phyloP scores from a whole-genome alignment of 768 basidiomycete species.

The Pleurotus citrinopileatus region DNA sequence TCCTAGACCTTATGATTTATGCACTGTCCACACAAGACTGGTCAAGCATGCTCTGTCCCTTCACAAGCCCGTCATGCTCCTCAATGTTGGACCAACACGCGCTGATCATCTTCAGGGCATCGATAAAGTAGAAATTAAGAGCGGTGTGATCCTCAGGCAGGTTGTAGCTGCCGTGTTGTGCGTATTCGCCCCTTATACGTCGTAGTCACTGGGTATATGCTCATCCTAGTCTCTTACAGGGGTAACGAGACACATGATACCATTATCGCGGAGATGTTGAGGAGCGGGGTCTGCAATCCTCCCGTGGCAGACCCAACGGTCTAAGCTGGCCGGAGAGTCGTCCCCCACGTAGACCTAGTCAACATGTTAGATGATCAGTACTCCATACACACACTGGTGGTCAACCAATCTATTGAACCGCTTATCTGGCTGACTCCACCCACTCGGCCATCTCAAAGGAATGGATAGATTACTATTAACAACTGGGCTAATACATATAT shows the following conservation, averaged over 20 bases:
- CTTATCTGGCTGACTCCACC: not conserved
- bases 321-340: not conserved
- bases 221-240: slow-evolving; percentile 28
- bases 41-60: slow-evolving; percentile 76
- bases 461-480: slow-evolving; percentile 1
- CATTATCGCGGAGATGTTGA: slow-evolving; percentile 47
- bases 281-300: slow-evolving; percentile 56
- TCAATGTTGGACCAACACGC: slow-evolving; percentile 88
- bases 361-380: not conserved
- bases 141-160: slow-evolving; percentile 69
- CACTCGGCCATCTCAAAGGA: not conserved
- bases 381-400: too few relatives aligned
- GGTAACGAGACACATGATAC: slow-evolving; percentile 45
- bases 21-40: slow-evolving; percentile 41
- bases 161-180: slow-evolving; percentile 62
- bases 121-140: slow-evolving; percentile 76
- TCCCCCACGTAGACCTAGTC: not conserved
- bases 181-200: slow-evolving; percentile 25
- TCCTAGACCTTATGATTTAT: not conserved
- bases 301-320: slow-evolving; percentile 31
- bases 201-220: slow-evolving; percentile 9
- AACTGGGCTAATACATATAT: not conserved
- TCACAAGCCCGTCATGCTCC: slow-evolving; percentile 73
- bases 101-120: slow-evolving; percentile 70
- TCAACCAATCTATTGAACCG: not conserved